Base-by-base conservation (phyloP, 805 yeast species). In the Ogataea zsoltii region DNA sequence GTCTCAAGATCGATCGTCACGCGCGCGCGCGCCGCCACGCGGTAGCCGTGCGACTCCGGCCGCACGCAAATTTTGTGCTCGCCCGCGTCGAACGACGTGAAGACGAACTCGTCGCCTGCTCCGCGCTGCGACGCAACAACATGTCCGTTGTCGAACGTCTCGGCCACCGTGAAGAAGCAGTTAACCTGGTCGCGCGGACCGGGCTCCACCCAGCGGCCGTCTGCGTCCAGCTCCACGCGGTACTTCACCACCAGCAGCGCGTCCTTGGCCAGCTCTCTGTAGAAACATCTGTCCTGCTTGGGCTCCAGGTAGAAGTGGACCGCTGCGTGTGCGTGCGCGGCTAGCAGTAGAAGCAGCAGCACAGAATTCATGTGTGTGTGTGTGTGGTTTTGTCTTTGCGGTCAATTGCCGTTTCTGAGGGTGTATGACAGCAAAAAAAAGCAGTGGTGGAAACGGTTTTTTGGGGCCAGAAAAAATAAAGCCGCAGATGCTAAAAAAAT, bases 71-170 rank as follows among this genome's bases (percentile, higher is more conserved):
- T 75, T 57, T 76, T 75, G 72, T 90, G 97, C 63, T 87, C 95
- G 31, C 97, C 97, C 10, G 84, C 71, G 43, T 86, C 96, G 37
- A 81, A 69, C 1, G 97, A 86, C 11, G 91, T 84, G 71, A 88
- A 90, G 25, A 90, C 76, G 65, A 88, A 86, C 50, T 83, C 83
- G 32, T 64, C 66, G 11, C 87, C 69, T 2, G 74, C 54, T 21
- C 82, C 79, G 58, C 74, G 79, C 64, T 88, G 96, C 48, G 74
- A 65, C 30, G 82, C 83, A 19, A 89, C 96, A 47, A 83, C 74
- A 65, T 91, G 92, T 65, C 86, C 79, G 61, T 83, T 81, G 67
- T 89, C 96, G 58, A 91, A 91, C 3, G 86, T 78, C 67, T 87
- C 94, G 60, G 72, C 61, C 7, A 63, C 61, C 2, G 62, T 55